Percentiles rank a stretch among this genome's conserved stretches.
Conservation (phyloP, 305 asterid species). For the Fraxinus nigra region DNA sequence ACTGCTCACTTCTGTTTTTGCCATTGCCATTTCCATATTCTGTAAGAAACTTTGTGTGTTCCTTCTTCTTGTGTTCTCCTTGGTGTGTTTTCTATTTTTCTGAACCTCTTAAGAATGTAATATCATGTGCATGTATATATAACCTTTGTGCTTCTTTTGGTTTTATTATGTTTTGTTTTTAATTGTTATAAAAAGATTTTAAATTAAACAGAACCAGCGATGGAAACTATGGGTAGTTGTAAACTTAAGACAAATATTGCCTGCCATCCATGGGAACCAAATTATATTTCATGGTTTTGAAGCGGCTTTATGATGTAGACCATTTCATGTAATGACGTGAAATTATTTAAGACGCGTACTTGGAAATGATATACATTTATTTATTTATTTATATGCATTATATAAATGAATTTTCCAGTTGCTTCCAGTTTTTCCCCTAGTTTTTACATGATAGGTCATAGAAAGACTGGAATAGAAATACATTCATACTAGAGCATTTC, state of each 20-base stretch:
- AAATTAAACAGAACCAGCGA: conserved; percentile 34
- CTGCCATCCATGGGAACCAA: background rate
- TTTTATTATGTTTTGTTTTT: conserved; percentile 32
- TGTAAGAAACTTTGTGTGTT: background rate
- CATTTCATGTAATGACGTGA: background rate
- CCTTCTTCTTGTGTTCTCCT: background rate
- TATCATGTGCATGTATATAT: conserved; percentile 17
- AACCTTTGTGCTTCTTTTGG: conserved; percentile 24
- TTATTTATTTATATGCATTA: background rate
- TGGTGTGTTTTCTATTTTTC: background rate
- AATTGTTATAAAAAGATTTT: conserved; percentile 22
- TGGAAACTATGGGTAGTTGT: conserved; percentile 28
- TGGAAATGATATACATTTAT: background rate
- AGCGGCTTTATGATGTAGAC: background rate
- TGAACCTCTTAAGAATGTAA: conserved; percentile 5
- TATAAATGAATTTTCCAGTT: background rate
- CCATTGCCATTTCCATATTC: conserved; percentile 36
- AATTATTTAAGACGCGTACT: background rate
- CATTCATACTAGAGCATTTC: conserved; percentile 28
- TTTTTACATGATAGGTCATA: background rate
- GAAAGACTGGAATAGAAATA: background rate
- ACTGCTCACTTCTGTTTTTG: conserved; percentile 39
- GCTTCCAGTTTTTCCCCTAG: background rate
- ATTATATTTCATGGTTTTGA: background rate
- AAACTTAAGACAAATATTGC: background rate